Evolutionary conservation across 495 filamentous ascomycete genomes (phyloP), one percentile per base, ranked within the genome.

Genomic region (Aspergillus funiculosus): DNA sequence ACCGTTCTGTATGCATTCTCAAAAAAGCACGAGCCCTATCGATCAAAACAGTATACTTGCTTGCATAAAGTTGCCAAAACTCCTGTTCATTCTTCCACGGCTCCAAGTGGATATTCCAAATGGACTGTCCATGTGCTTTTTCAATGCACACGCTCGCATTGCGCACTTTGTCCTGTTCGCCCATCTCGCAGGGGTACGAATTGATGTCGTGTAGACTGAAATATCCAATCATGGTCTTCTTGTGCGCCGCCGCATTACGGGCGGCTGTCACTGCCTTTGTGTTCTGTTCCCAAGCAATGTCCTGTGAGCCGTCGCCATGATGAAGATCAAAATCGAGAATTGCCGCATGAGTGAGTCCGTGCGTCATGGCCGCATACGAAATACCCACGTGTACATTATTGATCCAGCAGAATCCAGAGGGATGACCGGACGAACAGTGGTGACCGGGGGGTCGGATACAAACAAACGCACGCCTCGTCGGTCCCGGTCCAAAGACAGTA

Each of bases 321-420:
- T 98, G 92, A 5, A 98, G 69, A 61, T 98, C 92, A 57, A 97
- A 95, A 62, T 98, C 92, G 52, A 98, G 79, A 50, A 98, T 98
- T 4, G 89, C 92, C 0, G 89, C 91, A 61, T 97, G 92, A 0
- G 89, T 96, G 29, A 97, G 62, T 5, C 86, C 90, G 57, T 95
- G 81, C 37, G 74, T 78, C 45, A 86, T 75, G 4, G 85, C 81
- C 8, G 83, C 92, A 57, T 96, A 85, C 54, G 91, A 86, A 46
- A 97, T 94, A 0, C 92, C 94, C 24, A 97, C 88, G 59, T 96
- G 91, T 5, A 97, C 88, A 60, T 98, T 98, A 63, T 98, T 98
- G 43, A 98, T 63, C 92, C 92, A 98, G 66, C 92, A 98, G 62
- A 98, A 98, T 1, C 92, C 92, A 1, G 89, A 95, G 0, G 92